Base-by-base conservation (phyloP, 345 rosid species). In the Litchi chinensis region DNA sequence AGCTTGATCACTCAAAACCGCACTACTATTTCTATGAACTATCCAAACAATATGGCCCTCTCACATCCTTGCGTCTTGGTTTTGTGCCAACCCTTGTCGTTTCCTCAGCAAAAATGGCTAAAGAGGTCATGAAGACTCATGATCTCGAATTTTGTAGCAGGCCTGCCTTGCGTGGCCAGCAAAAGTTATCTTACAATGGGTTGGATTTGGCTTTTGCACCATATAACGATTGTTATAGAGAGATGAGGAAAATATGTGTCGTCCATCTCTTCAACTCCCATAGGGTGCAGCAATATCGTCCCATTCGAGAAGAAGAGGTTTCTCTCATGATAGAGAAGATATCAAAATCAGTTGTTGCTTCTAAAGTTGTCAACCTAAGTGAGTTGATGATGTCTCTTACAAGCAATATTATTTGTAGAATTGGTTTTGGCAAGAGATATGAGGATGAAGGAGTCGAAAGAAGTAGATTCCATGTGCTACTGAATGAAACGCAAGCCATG, bases 11-110 rank as follows among this genome's bases (percentile, higher is more conserved):
- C 64, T 82, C 82, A 48, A 62, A 56, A 70, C 79, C 75, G 18
- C 89, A 89, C 48, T 54, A 7, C 6, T 70, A 65, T 68, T 66
- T 90, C 37, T 76, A 84, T 79, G 67, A 78, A 1, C 88, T 92
- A 8, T 92, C 94, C 1, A 59, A 79, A 57, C 79, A 79, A 66
- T 85, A 83, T 68, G 93, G 92, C 37, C 84, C 94, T 15, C 83
- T 92, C 26, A 77, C 86, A 82, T 85, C 82, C 32, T 40, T 88
- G 50, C 73, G 75, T 16, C 83, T 89, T 15, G 94, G 90, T 12
- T 66, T 12, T 7, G 72, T 59, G 26, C 85, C 88, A 24, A 39
- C 81, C 15, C 16, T 88, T 0, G 72, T 90, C 57, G 79, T 88
- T 73, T 88, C 91, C 40, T 86, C 91, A 0, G 85, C 89, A 1